Evolutionary conservation across 78 protist genomes (phyloP), one percentile per base, ranked within the genome.

Genomic region (Andalucia godoyi): DNA sequence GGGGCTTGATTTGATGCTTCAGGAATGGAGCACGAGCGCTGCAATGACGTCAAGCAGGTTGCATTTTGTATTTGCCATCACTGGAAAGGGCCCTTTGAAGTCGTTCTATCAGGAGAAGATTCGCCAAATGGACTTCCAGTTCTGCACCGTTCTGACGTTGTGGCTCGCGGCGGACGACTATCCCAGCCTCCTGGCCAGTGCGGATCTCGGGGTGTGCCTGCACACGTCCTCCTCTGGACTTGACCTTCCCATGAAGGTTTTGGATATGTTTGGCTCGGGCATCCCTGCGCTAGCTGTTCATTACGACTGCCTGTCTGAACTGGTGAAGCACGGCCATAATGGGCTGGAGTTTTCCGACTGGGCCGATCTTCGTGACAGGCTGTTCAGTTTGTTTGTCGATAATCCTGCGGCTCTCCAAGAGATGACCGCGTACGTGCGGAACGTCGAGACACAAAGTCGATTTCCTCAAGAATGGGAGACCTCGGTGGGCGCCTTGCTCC

Each of bases 221-320:
- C 99, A 95, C 79, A 36, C 57, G 15, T 85, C 94, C 7, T 76
- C 90, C 8, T 69, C 85, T 42, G 97, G 96, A 2, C 23, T 87
- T 8, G 99, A 95, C 62, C 74, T 95, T 23, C 99, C 99, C 25
- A 95, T 95, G 97, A 95, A 95, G 77, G 89, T 89, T 7, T 90
- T 94, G 23, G 98, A 95, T 61, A 87, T 90, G 94, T 81, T 90
- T 66, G 96, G 97, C 23, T 66, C 82, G 40, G 72, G 77, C 10
- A 51, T 94, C 4, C 98, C 98, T 2, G 94, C 76, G 6, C 70
- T 68, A 17, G 97, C 97, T 15, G n/a, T 80, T 13, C 43, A 69
- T 15, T 90, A 67, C 33, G 34, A 27, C 1, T 38, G 64, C 21
- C 54, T 86, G 4, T 45, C 40, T 25, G 92, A 86, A 18, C 53